Percentiles rank a stretch among this genome's conserved stretches.
Evolutionary conservation across 306 rosid species (phyloP).

Genomic region (Ziziphus jujuba): DNA sequence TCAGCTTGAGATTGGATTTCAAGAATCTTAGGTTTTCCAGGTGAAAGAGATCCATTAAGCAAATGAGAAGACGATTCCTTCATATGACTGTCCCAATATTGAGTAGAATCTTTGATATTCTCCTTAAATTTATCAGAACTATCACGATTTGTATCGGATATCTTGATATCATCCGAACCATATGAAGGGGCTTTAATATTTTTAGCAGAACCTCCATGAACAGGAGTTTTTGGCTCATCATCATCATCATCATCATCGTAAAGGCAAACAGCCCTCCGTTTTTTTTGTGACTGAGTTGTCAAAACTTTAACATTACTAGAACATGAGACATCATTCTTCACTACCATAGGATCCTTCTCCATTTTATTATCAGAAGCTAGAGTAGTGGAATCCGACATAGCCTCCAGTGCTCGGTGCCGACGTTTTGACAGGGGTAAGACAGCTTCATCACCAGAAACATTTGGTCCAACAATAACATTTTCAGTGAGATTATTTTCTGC

Average conservation of each 20-base stretch:
- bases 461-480: slow-evolving; percentile 40
- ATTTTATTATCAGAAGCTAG: slow-evolving; percentile 46
- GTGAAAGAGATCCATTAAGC: slow-evolving; percentile 36
- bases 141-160: slow-evolving; percentile 35
- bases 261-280: slow-evolving; percentile 84
- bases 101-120: slow-evolving; percentile 38
- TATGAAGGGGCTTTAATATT: slow-evolving; percentile 44
- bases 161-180: slow-evolving; percentile 50
- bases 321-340: slow-evolving; percentile 37
- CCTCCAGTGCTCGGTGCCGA: slow-evolving; percentile 48
- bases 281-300: slow-evolving; percentile 46
- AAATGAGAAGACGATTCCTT: slow-evolving; percentile 52
- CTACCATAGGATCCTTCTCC: slow-evolving; percentile 35
- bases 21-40: slow-evolving; percentile 27
- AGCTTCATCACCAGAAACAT: slow-evolving; percentile 48
- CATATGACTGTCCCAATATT: slow-evolving; percentile 36
- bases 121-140: slow-evolving; percentile 39
- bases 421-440: slow-evolving; percentile 49
- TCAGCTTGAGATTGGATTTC: slow-evolving; percentile 24
- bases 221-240: slow-evolving; percentile 74
- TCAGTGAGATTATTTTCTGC: slow-evolving; percentile 49
- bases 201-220: slow-evolving; percentile 80
- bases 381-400: slow-evolving; percentile 49
- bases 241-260: slow-evolving; percentile 67
- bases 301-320: slow-evolving; percentile 32